A percentile compares a stretch with the other conserved stretches of the same genome.
phyloP scores from a whole-genome alignment of 2,329 filamentous ascomycete species.

The Microsporum ferrugineum region DNA sequence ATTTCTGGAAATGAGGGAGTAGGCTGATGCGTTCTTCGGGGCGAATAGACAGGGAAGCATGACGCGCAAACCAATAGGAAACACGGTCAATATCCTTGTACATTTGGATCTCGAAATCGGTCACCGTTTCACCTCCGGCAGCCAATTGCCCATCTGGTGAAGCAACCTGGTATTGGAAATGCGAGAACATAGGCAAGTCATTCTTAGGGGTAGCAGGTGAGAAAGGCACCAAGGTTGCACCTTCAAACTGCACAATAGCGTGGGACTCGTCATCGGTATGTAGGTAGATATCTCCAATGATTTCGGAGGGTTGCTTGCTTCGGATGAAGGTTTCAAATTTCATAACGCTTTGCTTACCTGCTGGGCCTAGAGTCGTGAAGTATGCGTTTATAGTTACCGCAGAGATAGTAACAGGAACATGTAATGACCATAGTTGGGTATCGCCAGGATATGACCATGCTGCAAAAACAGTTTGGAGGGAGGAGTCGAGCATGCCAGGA shows the following conservation, averaged over 20 bases:
- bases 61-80: background rate
- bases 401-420: conserved; percentile 10
- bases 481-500: conserved; percentile 16
- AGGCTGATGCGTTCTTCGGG: background rate
- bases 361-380: background rate
- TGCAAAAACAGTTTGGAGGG: conserved; percentile 14
- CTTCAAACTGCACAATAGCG: background rate
- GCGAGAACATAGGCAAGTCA: background rate
- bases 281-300: background rate
- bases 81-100: background rate
- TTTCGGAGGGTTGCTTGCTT: background rate
- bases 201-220: background rate
- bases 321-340: background rate
- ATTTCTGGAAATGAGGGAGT: background rate
- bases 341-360: background rate
- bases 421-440: conserved; percentile 11
- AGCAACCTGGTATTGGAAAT: background rate
- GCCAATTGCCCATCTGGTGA: background rate
- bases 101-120: background rate
- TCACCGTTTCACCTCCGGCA: background rate
- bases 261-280: background rate
- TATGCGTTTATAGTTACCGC: background rate
- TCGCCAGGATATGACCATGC: conserved; percentile 16
- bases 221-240: background rate
- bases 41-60: background rate